These are phyloP conservation scores for Globisporangium emineosum DNA, from an alignment of 352 stramenopile species.

Conservation along the genomic window DNA sequence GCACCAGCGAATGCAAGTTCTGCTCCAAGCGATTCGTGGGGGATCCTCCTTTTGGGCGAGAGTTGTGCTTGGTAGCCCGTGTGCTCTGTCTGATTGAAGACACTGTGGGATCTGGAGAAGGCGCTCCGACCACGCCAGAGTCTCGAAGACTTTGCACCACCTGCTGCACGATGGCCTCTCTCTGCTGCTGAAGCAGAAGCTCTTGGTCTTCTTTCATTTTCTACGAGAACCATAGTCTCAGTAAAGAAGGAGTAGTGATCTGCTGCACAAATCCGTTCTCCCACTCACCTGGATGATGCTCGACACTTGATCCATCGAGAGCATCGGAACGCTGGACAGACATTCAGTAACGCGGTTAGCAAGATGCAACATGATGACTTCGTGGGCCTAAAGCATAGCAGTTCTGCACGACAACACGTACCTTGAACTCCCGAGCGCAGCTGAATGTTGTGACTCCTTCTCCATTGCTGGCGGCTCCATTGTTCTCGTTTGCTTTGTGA, in stretches of 20 bases:
- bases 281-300: constrained; percentile 23
- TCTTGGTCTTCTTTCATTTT: constrained; percentile 41
- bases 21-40: constrained; percentile 31
- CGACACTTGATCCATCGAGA: constrained; percentile 26
- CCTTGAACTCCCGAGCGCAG: background rate
- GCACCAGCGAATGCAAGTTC: constrained; percentile 45
- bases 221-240: constrained; percentile 4
- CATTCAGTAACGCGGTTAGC: too few species aligned
- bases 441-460: background rate
- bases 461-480: background rate
- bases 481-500: background rate
- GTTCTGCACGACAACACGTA: background rate
- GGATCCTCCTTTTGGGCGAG: background rate
- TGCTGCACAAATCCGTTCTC: background rate
- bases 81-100: background rate
- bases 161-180: constrained; percentile 56
- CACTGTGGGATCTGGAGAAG: background rate
- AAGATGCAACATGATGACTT: background rate
- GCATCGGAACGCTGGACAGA: constrained; percentile 16
- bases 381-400: too few species aligned
- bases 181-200: constrained; percentile 46
- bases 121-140: constrained; percentile 16
- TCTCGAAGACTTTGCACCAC: constrained; percentile 50
- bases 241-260: background rate
- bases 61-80: background rate